These are phyloP conservation scores for Pseudogymnoascus sp. DNA, from an alignment of 2,329 filamentous ascomycete species.

Conservation along the genomic window DNA sequence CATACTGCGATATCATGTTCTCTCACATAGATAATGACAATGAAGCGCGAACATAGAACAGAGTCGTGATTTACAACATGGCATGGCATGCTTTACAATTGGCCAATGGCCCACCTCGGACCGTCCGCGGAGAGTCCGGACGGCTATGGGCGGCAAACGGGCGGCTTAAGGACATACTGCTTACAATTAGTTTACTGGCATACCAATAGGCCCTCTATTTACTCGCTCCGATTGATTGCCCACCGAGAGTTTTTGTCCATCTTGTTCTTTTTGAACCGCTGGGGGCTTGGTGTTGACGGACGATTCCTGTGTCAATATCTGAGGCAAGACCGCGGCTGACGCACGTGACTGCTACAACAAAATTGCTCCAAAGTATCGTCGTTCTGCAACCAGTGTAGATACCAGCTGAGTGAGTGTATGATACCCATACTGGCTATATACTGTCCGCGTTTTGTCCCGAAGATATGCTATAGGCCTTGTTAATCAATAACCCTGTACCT, in stretches of 20 bases:
- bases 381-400: neutral
- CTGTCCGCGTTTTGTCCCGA: neutral
- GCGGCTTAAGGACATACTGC: neutral
- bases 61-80: neutral
- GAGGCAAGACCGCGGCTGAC: neutral
- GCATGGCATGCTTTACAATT: neutral
- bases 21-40: neutral
- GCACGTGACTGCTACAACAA: neutral
- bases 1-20: neutral
- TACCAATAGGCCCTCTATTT: neutral
- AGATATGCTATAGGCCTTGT: neutral
- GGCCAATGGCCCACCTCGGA: neutral
- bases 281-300: neutral
- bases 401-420: neutral
- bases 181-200: neutral
- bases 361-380: neutral
- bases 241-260: neutral
- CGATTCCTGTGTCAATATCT: no score
- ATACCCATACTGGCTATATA: neutral
- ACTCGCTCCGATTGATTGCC: neutral
- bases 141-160: neutral
- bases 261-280: neutral
- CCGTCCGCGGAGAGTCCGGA: neutral
- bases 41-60: neutral
- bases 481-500: neutral